Base-by-base conservation (phyloP, 2,329 filamentous ascomycete genomes). In the Hortaea werneckii region DNA sequence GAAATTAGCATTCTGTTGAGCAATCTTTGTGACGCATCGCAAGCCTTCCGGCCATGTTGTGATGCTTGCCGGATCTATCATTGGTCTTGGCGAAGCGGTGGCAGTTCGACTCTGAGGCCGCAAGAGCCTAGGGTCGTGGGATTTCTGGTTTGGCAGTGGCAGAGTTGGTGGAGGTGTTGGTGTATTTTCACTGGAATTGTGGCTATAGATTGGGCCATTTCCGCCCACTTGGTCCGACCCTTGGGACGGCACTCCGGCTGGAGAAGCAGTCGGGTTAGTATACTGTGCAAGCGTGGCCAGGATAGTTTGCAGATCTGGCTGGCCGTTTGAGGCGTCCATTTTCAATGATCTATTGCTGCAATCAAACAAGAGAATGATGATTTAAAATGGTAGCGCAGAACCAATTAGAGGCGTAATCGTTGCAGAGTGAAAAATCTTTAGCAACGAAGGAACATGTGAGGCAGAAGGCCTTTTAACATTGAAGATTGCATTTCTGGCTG, bases 41-140 rank as follows among this genome's bases (percentile, higher is more conserved):
- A 74, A 56, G 12, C 66, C 71, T 42, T 66, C 65, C 40, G 66
- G 65, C 71, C 71, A 74, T 48, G 70, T 65, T 6, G 65, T 71
- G 47, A 74, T 74, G 0, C 65, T 69, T 0, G 71, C 65, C 30
- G 70, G 67, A 50, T 74, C 68, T 13, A 73, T 67, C 47, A 54
- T 56, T n/a, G 52, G 53, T 42, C 46, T 55, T 20, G 50, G 48
- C 13, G 54, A 45, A 3, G 56, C 41, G 37, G 47, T 44, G 37
- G 44, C 46, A 26, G 56, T 48, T 20, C 50, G 51, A 29, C 44
- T 54, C 40, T 59, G 58, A 5, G 55, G 54, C 32, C 47, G 51
- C 20, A 20, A 20, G 5, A 56, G 44, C 26, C 54, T 53, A 9
- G 53, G 55, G 44, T 59, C 55, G 8, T 48, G 37, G 8, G 46